Evolutionary conservation across 345 rosid genomes (phyloP).

Genomic region (Mercurialis annua): DNA sequence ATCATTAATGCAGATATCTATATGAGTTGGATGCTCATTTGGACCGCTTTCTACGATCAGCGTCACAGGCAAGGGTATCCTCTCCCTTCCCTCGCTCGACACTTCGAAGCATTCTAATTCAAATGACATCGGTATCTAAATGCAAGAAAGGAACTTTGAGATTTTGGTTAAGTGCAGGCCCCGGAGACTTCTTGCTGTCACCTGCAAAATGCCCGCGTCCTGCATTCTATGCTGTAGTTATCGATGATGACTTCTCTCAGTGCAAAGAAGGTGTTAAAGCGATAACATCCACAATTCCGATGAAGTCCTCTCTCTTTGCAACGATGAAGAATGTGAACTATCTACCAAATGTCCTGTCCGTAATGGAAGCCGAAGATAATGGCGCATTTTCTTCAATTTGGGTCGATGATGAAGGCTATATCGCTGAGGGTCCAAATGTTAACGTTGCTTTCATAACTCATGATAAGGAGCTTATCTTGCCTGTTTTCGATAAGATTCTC

Average conservation of each 20-base stretch:
- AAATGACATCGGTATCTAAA: slow-evolving; percentile 45
- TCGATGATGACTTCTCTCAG: slow-evolving; percentile 46
- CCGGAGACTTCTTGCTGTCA: slow-evolving; percentile 65
- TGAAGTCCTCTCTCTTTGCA: slow-evolving; percentile 55
- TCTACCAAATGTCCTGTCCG: slow-evolving; percentile 54
- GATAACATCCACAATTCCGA: slow-evolving; percentile 58
- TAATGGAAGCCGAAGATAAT: slow-evolving; percentile 66
- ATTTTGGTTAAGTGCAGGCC: slow-evolving; percentile 68
- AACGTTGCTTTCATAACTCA: slow-evolving; percentile 57
- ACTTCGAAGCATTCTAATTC: slow-evolving; percentile 60
- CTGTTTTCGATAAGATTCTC: slow-evolving; percentile 58
- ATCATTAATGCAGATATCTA: slow-evolving; percentile 37
- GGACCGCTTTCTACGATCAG: slow-evolving; percentile 60
- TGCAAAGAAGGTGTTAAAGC: slow-evolving; percentile 56
- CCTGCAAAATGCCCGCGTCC: slow-evolving; percentile 52
- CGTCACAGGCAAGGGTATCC: slow-evolving; percentile 49
- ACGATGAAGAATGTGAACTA: slow-evolving; percentile 63
- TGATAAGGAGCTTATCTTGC: slow-evolving; percentile 55
- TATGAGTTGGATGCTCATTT: slow-evolving; percentile 65
- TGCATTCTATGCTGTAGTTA: slow-evolving; percentile 70
- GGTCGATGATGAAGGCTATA: slow-evolving; percentile 54
- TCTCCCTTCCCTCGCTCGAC: slow-evolving; percentile 56
- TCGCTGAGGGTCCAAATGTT: slow-evolving; percentile 70
- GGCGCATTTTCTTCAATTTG: slow-evolving; percentile 62
- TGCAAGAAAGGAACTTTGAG: slow-evolving; percentile 62